Evolutionary conservation across 176 grass and related monocot species (phyloP).

Genomic region (Hyparrhenia diplandra): DNA sequence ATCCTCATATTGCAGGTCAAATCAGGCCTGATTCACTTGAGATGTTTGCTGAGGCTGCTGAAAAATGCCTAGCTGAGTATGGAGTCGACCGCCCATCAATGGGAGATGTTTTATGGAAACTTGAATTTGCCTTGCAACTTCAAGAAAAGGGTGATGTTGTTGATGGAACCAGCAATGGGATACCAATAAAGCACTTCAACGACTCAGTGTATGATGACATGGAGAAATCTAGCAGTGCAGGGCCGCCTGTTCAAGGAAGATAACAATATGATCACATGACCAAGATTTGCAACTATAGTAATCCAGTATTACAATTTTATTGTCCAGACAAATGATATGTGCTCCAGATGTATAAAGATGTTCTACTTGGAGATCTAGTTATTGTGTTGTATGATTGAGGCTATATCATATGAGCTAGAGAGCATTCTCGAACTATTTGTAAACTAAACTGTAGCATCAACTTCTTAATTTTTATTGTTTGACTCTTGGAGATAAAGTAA

Average conservation of each 20-base stretch:
- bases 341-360: slow-evolving; percentile 18
- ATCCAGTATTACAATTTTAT: slow-evolving; percentile 19
- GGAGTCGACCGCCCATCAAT: no score
- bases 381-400: slow-evolving; percentile 36
- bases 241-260: slow-evolving; percentile 50
- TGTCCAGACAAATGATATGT: not conserved
- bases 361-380: slow-evolving; percentile 27
- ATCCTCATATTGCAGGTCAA: no score
- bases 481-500: slow-evolving; percentile 9
- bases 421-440: slow-evolving; percentile 31
- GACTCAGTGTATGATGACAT: not conserved
- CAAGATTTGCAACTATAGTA: slow-evolving; percentile 19
- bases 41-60: no score
- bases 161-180: slow-evolving; percentile 24
- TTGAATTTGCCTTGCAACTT: slow-evolving; percentile 88
- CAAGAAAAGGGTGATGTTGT: slow-evolving; percentile 57
- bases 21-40: no score
- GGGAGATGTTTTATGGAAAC: no score
- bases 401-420: slow-evolving; percentile 31
- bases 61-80: no score
- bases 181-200: slow-evolving; percentile 38
- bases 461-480: slow-evolving; percentile 27
- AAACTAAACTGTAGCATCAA: slow-evolving; percentile 27
- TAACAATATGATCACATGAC: slow-evolving; percentile 27
- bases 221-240: slow-evolving; percentile 32